phyloP scores from a whole-genome alignment of 331 rosid species.

The Acacia concinna region DNA sequence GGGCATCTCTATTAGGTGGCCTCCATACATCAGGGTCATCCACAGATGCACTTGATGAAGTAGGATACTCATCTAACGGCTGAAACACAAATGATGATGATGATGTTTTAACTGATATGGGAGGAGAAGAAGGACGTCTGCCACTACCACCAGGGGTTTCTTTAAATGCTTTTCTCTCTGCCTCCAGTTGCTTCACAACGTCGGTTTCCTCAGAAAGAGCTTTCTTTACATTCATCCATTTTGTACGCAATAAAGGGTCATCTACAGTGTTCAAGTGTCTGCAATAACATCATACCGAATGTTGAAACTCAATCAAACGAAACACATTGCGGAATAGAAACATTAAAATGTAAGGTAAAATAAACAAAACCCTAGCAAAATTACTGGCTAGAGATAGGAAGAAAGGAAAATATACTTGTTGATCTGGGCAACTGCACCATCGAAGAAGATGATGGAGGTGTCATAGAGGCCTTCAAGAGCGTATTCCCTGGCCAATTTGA shows the following conservation, averaged over 20 bases:
- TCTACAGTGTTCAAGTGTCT: conserved; percentile 50
- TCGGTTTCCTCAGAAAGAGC: conserved; percentile 85
- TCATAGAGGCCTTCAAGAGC: conserved; percentile 93
- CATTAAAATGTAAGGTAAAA: neutral
- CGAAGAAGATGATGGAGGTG: conserved; percentile 92
- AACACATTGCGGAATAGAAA: neutral
- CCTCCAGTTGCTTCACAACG: conserved; percentile 87
- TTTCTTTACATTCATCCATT: conserved; percentile 97
- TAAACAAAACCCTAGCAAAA: conserved; percentile 14
- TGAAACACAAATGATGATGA: conserved; percentile 61
- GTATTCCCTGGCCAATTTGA: conserved; percentile 87
- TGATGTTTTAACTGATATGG: conserved; percentile 69
- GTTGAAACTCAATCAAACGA: neutral
- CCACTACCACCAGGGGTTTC: conserved; percentile 61
- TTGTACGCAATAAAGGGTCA: conserved; percentile 78
- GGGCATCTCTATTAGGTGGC: conserved; percentile 85
- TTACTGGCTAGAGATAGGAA: neutral
- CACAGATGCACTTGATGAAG: conserved; percentile 69
- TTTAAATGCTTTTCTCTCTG: conserved; percentile 90
- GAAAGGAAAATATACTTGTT: conserved; percentile 61
- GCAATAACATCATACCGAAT: conserved; percentile 29
- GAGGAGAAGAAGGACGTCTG: conserved; percentile 80
- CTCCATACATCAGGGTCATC: conserved; percentile 99
- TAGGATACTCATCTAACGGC: conserved; percentile 95
- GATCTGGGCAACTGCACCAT: conserved; percentile 95